phyloP scores from a whole-genome alignment of 345 rosid species.

The Citrus inodora region DNA sequence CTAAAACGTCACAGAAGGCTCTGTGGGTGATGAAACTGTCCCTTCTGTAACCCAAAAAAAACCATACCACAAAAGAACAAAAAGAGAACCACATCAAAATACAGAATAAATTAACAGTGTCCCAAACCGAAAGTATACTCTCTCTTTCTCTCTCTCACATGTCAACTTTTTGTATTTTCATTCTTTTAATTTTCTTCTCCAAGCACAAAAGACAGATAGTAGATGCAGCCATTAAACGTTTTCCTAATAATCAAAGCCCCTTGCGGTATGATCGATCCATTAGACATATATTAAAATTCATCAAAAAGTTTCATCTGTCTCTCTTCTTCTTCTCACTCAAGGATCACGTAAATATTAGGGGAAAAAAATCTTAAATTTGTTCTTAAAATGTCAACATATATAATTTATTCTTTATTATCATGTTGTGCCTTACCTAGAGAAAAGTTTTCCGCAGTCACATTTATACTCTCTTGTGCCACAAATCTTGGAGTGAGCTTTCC shows the following conservation, averaged over 20 bases:
- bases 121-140: background rate
- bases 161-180: constrained; percentile 29
- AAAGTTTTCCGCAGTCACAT: constrained; percentile 60
- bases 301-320: background rate
- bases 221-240: constrained; percentile 16
- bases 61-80: constrained; percentile 36
- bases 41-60: constrained; percentile 38
- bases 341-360: background rate
- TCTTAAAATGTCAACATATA: background rate
- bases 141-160: constrained; percentile 1
- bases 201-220: constrained; percentile 24
- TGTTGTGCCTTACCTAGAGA: constrained; percentile 43
- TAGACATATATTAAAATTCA: background rate
- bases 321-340: constrained; percentile 1
- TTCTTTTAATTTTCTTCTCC: constrained; percentile 15
- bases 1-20: constrained; percentile 60
- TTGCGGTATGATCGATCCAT: constrained; percentile 6
- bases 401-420: background rate
- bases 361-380: background rate
- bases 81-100: constrained; percentile 24
- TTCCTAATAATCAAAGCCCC: constrained; percentile 16
- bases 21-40: constrained; percentile 71
- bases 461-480: constrained; percentile 65
- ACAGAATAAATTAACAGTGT: constrained; percentile 11
- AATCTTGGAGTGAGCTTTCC: constrained; percentile 65